These are phyloP conservation scores for Trametes maxima DNA, from an alignment of 768 basidiomycete genomes.

Conservation along the genomic window DNA sequence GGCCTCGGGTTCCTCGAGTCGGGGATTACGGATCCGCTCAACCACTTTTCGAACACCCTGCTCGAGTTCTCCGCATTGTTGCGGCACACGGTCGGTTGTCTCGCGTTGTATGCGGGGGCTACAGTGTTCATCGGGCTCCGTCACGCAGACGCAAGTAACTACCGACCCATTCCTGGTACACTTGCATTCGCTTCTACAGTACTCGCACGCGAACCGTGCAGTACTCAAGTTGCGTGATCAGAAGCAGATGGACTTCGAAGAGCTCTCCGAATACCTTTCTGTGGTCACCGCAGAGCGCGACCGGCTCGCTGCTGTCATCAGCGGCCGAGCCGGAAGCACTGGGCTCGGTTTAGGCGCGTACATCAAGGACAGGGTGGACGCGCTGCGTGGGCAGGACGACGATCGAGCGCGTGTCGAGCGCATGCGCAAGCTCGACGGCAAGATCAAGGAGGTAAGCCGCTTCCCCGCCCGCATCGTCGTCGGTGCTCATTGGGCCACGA, in stretches of 20 bases:
- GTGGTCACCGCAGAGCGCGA: slow-evolving; percentile 94
- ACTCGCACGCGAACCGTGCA: slow-evolving; percentile 90
- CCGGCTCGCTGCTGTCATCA: slow-evolving; percentile 84
- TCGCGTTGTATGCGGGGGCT: not conserved
- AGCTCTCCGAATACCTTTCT: slow-evolving; percentile 91
- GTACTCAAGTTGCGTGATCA: slow-evolving; percentile 96
- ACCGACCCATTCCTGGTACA: slow-evolving; percentile 91
- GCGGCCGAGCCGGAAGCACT: slow-evolving; percentile 83
- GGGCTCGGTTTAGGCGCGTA: slow-evolving; percentile 88
- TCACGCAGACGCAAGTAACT: slow-evolving; percentile 76
- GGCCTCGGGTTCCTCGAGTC: slow-evolving; percentile 97
- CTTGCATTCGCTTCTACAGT: slow-evolving; percentile 89
- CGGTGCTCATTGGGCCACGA: not conserved
- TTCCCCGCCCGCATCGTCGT: not conserved
- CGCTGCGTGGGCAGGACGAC: slow-evolving; percentile 89
- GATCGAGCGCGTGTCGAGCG: slow-evolving; percentile 91
- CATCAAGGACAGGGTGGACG: slow-evolving; percentile 89
- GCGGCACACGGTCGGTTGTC: slow-evolving; percentile 71
- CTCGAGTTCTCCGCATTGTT: slow-evolving; percentile 92
- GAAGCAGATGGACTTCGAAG: slow-evolving; percentile 98
- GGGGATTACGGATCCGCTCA: slow-evolving; percentile 96
- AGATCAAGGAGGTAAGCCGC: slow-evolving; percentile 85
- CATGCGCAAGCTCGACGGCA: slow-evolving; percentile 88
- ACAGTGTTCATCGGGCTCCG: not conserved
- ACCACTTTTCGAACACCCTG: slow-evolving; percentile 94